Percentiles rank a stretch among this genome's conserved stretches.
phyloP scores from a whole-genome alignment of 306 rosid genomes.

The Cercis canadensis region DNA sequence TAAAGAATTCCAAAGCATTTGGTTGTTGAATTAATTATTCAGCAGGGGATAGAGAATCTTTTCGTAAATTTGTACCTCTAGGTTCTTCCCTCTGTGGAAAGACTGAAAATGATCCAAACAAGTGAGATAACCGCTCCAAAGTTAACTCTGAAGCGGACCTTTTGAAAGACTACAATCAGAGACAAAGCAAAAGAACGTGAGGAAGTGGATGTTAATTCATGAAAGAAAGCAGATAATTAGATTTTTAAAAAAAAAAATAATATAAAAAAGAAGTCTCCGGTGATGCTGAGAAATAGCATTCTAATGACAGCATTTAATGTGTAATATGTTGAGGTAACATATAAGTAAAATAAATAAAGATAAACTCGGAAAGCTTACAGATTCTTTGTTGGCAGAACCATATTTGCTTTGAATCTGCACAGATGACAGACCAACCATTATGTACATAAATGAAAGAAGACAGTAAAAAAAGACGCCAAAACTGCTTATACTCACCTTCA shows the following conservation, averaged over 20 bases:
- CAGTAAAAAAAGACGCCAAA: constrained; percentile 4
- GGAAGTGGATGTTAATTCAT: constrained; percentile 15
- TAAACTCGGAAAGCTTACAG: constrained; percentile 59
- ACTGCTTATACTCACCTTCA: constrained; percentile 56
- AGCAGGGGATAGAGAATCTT: constrained; percentile 15
- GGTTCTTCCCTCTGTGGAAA: constrained; percentile 72
- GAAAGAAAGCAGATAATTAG: background rate
- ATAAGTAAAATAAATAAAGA: constrained; percentile 14
- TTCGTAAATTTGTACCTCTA: constrained; percentile 54
- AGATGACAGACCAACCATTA: constrained; percentile 23
- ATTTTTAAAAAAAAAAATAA: no score
- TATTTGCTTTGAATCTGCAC: constrained; percentile 86
- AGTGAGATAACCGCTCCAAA: constrained; percentile 73
- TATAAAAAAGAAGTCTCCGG: background rate
- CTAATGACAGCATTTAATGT: background rate
- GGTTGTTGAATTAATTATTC: constrained; percentile 16
- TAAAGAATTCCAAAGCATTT: constrained; percentile 23
- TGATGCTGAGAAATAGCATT: background rate
- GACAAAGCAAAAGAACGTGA: constrained; percentile 11
- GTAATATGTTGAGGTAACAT: background rate
- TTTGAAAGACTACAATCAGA: constrained; percentile 61
- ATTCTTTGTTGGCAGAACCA: constrained; percentile 66
- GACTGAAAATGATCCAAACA: constrained; percentile 86
- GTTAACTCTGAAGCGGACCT: constrained; percentile 86
- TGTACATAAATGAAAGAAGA: background rate